Percentiles rank a stretch among this genome's conserved stretches.
Evolutionary conservation across 805 yeast genomes (phyloP).

Genomic region (Martiniozyma abietophila): DNA sequence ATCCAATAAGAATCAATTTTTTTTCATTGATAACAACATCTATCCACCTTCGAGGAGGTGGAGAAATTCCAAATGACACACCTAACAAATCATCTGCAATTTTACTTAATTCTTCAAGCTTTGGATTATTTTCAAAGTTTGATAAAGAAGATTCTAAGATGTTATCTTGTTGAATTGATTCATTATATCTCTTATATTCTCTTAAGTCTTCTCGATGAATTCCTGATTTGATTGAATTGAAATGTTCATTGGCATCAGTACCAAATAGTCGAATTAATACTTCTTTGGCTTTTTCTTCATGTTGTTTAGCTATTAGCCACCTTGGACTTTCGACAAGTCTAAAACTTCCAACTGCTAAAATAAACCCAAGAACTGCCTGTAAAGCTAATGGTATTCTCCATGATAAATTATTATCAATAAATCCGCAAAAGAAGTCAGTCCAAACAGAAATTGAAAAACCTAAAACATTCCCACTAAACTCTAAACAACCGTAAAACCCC

Average conservation of each 20-base stretch:
- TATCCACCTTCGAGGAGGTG: conserved; percentile 67
- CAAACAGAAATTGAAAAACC: conserved; percentile 82
- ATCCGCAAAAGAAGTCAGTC: conserved; percentile 75
- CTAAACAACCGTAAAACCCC: conserved; percentile 78
- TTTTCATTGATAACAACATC: too few relatives aligned
- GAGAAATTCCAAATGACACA: too few relatives aligned
- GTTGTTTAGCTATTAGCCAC: conserved; percentile 73
- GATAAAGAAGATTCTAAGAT: conserved; percentile 73
- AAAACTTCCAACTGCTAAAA: conserved; percentile 62
- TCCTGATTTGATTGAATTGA: neutral
- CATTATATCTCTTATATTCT: too few relatives aligned
- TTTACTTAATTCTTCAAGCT: too few relatives aligned
- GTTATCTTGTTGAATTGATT: too few relatives aligned
- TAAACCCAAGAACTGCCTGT: conserved; percentile 62
- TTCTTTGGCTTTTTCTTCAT: conserved; percentile 43
- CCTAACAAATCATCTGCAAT: too few relatives aligned
- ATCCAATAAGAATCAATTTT: conserved; percentile 76
- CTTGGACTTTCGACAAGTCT: conserved; percentile 82
- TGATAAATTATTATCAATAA: conserved; percentile 46
- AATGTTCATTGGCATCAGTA: conserved; percentile 16
- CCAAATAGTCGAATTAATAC: conserved; percentile 27
- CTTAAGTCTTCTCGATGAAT: neutral
- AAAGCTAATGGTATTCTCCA: conserved; percentile 77
- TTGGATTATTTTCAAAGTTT: conserved; percentile 65
- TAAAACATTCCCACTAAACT: conserved; percentile 75